Percentiles rank a stretch among this genome's conserved stretches.
These are phyloP conservation scores for Pseudogymnoascus sp. DNA, from an alignment of 2,329 filamentous ascomycete genomes.

Conservation along the genomic window DNA sequence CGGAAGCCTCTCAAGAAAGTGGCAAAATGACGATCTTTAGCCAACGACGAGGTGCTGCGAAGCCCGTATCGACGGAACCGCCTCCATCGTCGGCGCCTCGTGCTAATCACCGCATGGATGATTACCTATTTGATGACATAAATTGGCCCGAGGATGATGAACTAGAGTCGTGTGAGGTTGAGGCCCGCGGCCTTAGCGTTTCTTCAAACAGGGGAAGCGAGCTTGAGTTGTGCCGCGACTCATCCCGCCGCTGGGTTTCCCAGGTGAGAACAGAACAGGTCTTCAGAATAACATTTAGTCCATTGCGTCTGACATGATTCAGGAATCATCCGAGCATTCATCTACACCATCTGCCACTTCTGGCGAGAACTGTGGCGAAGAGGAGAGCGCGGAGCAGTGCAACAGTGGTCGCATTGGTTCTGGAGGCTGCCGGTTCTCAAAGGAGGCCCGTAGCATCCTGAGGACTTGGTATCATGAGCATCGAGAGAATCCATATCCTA, in stretches of 20 bases:
- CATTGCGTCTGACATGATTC: background rate
- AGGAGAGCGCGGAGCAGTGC: background rate
- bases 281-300: background rate
- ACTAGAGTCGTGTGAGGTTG: background rate
- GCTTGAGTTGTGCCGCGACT: background rate
- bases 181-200: background rate
- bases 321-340: slow-evolving; percentile 1
- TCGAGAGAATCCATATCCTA: slow-evolving; percentile 11
- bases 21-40: background rate
- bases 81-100: background rate
- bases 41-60: background rate
- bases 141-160: slow-evolving; percentile 9
- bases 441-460: slow-evolving; percentile 11
- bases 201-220: background rate
- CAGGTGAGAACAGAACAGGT: slow-evolving; percentile 5
- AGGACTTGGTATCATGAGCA: slow-evolving; percentile 14
- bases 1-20: background rate
- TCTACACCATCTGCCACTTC: slow-evolving; percentile 1
- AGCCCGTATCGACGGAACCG: background rate
- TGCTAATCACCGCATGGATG: background rate
- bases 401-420: background rate
- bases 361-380: background rate
- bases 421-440: slow-evolving; percentile 11
- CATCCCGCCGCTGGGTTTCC: background rate
- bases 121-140: slow-evolving; percentile 11